Percentiles rank a stretch among this genome's conserved stretches.
These are phyloP conservation scores for Hypoxylon subgilvum DNA, from an alignment of 495 filamentous ascomycete species.

Conservation along the genomic window DNA sequence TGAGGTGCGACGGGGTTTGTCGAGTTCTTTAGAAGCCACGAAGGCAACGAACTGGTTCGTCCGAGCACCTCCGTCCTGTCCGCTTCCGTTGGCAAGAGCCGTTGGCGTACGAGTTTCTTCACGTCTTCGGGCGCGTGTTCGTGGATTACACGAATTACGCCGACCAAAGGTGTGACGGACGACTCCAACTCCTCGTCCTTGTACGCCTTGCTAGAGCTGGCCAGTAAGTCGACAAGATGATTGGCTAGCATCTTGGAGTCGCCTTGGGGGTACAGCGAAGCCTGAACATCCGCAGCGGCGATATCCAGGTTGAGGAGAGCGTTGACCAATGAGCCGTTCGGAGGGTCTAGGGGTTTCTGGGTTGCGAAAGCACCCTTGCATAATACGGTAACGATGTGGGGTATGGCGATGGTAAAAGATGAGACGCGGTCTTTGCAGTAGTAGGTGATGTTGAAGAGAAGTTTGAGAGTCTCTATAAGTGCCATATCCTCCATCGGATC, in stretches of 20 bases:
- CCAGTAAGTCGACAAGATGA: constrained; percentile 75
- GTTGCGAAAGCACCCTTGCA: constrained; percentile 44
- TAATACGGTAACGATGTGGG: constrained; percentile 76
- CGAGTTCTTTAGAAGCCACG: constrained; percentile 79
- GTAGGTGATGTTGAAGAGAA: constrained; percentile 86
- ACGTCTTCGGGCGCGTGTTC: constrained; percentile 71
- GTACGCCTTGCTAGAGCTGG: constrained; percentile 66
- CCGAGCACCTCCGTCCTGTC: constrained; percentile 84
- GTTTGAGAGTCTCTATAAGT: constrained; percentile 80
- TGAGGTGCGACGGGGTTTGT: constrained; percentile 71
- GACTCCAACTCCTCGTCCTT: constrained; percentile 70
- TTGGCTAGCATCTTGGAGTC: constrained; percentile 67
- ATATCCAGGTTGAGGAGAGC: constrained; percentile 80
- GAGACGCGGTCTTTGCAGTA: constrained; percentile 64
- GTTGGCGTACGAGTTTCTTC: constrained; percentile 65
- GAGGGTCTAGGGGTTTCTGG: constrained; percentile 49
- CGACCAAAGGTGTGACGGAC: constrained; percentile 70
- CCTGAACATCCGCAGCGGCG: constrained; percentile 41
- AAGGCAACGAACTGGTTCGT: constrained; percentile 72
- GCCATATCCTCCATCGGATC: constrained; percentile 78
- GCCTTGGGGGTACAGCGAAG: constrained; percentile 69
- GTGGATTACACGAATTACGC: constrained; percentile 72
- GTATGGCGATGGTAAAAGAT: constrained; percentile 70
- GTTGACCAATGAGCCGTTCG: constrained; percentile 71
- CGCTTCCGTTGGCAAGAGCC: constrained; percentile 75